Evolutionary conservation across 2,329 filamentous ascomycete genomes (phyloP), one percentile per base, ranked within the genome.

Genomic region (Metarhizium brunneum): DNA sequence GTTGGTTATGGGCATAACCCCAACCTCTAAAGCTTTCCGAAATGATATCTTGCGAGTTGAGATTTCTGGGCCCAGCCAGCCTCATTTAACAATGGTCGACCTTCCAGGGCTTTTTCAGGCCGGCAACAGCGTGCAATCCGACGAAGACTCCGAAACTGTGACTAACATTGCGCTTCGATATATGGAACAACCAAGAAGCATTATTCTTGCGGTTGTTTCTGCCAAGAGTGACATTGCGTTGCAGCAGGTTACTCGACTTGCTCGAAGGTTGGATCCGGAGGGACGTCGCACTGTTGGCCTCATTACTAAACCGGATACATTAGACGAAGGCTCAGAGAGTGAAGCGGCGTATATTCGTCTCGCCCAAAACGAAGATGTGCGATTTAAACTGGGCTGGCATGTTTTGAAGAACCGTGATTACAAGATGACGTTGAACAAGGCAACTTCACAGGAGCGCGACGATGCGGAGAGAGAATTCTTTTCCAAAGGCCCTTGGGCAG

Each of bases 121-220:
- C 0, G 69, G 73, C 16, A 76, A 70, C 18, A 73, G 73, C 47
- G 64, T 73, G 1, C 75, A 82, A 61, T 72, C 72, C 2, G 66
- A 66, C 6, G 63, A 64, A 4, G 76, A 78, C 52, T 71, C 75
- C 1, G 64, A 72, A 7, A 58, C 75, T 0, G 76, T 84, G 5
- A 60, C 67, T 6, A 61, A 73, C 0, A 69, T 85, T 11, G 77
- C 83, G 2, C 61, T 74, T 3, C 64, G 66, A 0, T 88, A 88
- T 63, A 84, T 88, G 73, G 64, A 66, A n/a, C 73, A 79, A 11
- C 67, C 71, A 1, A 69, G 81, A 11, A 85, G 76, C 60, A 82
- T 87, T 56, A 82, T 85, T 2, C 70, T 86, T 1, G 78, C 81
- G 1, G 77, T 84, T 0, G 70, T 84, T 2, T 78, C 76, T 0